Base-by-base conservation (phyloP, 805 yeast species). In the Candida qinlingensis region DNA sequence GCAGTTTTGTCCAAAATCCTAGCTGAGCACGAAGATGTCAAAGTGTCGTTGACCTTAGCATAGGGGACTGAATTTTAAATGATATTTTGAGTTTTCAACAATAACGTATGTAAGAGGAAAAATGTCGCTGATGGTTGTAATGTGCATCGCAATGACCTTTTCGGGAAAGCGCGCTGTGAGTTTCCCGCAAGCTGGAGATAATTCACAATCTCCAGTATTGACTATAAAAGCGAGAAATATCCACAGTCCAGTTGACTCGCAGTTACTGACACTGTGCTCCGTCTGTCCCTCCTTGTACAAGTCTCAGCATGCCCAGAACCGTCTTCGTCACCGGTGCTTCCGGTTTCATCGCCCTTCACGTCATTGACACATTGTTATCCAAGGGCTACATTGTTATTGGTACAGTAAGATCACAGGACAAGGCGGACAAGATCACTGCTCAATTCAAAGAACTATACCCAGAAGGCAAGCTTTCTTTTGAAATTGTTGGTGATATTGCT, bases 331-430 rank as follows among this genome's bases (percentile, higher is more conserved):
- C 78, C 4, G 80, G 80, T 9, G 77, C 76, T 11, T 70, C 77
- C 8, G 79, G 81, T 10, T 76, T 67, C 54, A 69, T 75, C 47
- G 80, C 79, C 10, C 68, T 71, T 41, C 79, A 76, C 54, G 63
- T 72, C 41, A 58, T 70, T 37, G 60, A 69, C 43, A 59, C 54
- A 30, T 65, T 77, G 36, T 53, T 77, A 26, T 54, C 59, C 4
- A 62, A 69, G 41, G 70, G 69, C n/a, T 73, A 66, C 60, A 60
- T 57, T 7, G 79, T 76, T 11, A 67, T 72, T 36, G 77, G 76
- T 6, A 66, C 77, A 13, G 77, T 73, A 9, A 67, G 81, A 50
- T 61, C 72, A 1, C 59, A 62, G 38, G 64, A 55, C n/a, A 69
- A 72, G 54, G 74, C 72, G 19, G 67, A 60, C 7, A 58, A 56